Conservation (phyloP, 441 rosid genomes). For the Francoa sonchifolia region DNA sequence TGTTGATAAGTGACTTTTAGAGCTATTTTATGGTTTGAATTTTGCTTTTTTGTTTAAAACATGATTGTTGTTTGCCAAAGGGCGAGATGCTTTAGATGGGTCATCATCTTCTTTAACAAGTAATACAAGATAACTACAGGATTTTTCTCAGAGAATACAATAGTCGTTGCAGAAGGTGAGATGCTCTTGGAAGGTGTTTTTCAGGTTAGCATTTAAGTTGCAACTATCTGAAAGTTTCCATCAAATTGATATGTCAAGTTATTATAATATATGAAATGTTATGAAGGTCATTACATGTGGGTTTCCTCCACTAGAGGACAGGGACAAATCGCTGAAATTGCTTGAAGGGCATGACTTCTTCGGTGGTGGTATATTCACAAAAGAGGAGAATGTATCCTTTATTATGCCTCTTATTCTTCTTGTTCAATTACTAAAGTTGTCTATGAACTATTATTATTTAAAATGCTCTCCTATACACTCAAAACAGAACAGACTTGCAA, state of each 20-base stretch:
- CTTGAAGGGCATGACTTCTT: constrained; percentile 73
- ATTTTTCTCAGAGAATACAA: constrained; percentile 79
- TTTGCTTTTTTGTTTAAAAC: too few relatives aligned
- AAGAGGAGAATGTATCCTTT: constrained; percentile 71
- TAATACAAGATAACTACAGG: constrained; percentile 82
- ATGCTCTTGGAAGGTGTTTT: constrained; percentile 68
- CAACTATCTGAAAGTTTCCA: neutral
- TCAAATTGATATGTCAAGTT: constrained; percentile 6
- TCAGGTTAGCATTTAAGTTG: constrained; percentile 39
- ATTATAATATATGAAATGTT: constrained; percentile 9
- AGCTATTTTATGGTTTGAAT: neutral
- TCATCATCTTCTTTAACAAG: constrained; percentile 56
- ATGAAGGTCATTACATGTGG: constrained; percentile 76
- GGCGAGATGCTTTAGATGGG: too few relatives aligned
- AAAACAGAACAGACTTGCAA: constrained; percentile 51
- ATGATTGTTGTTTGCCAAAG: too few relatives aligned
- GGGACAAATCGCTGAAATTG: constrained; percentile 53
- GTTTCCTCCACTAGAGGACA: constrained; percentile 85
- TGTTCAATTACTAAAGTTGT: constrained; percentile 4
- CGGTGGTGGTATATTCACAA: constrained; percentile 56
- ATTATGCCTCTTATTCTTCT: constrained; percentile 4
- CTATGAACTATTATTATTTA: constrained; percentile 7
- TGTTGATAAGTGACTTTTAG: neutral
- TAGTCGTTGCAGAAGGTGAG: constrained; percentile 86
- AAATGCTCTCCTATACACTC: constrained; percentile 23